Evolutionary conservation across 2,329 filamentous ascomycete genomes (phyloP).

Genomic region (Talaromyces sp.): DNA sequence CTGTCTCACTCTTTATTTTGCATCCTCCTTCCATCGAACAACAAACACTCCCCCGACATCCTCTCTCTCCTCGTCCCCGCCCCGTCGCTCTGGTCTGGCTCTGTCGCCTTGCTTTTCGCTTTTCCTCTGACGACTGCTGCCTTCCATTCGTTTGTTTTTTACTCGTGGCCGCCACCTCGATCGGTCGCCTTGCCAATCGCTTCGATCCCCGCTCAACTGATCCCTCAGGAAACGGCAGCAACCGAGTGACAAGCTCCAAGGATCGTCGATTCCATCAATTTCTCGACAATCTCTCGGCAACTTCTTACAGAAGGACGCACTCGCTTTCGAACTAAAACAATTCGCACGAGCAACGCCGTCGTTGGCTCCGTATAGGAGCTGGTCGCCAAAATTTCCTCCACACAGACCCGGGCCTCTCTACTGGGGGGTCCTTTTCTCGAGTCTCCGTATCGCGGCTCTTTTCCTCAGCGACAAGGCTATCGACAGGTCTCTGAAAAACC

Average conservation of each 20-base stretch:
- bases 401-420: slow-evolving; percentile 55
- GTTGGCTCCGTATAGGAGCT: slow-evolving; percentile 36
- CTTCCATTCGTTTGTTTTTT: neutral
- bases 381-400: slow-evolving; percentile 50
- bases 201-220: neutral
- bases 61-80: neutral
- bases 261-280: neutral
- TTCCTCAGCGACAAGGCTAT: slow-evolving; percentile 50
- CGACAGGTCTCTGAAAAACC: slow-evolving; percentile 29
- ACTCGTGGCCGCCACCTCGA: neutral
- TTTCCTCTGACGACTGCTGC: neutral
- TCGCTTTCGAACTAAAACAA: neutral
- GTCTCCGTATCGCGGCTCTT: slow-evolving; percentile 46
- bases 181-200: neutral
- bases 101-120: neutral
- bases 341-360: neutral
- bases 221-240: neutral
- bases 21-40: neutral
- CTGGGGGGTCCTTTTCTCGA: slow-evolving; percentile 51
- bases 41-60: neutral
- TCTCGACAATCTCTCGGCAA: no score
- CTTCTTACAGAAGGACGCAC: no score
- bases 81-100: neutral
- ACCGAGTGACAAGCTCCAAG: neutral
- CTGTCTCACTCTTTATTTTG: neutral